Evolutionary conservation across 805 yeast genomes (phyloP).

Genomic region (Wickerhamomyces silvicola): DNA sequence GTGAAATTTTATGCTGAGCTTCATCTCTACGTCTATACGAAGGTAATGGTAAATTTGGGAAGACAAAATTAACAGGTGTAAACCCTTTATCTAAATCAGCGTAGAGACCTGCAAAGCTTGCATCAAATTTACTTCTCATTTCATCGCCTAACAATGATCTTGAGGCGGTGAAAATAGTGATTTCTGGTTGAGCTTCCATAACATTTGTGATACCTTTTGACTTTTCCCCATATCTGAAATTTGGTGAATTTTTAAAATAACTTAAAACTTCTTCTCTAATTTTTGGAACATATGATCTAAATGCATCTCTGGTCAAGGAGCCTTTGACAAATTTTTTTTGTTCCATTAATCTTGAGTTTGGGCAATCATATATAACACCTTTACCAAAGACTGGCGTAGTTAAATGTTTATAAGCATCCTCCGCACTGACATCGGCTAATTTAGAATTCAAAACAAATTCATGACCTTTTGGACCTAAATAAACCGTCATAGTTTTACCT

Average conservation of each 20-base stretch:
- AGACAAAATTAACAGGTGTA: conserved; percentile 91
- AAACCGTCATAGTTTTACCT: conserved; percentile 92
- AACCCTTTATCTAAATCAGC: conserved; percentile 94
- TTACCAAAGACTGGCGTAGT: conserved; percentile 99
- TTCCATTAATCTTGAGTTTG: conserved; percentile 91
- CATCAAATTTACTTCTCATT: conserved; percentile 75
- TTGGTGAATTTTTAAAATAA: conserved; percentile 51
- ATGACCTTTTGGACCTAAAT: conserved; percentile 95
- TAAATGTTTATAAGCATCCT: conserved; percentile 89
- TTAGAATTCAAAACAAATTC: conserved; percentile 92
- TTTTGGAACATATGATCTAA: conserved; percentile 79
- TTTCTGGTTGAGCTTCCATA: conserved; percentile 83
- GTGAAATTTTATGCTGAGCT: conserved; percentile 79
- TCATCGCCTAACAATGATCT: conserved; percentile 89
- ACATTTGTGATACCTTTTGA: conserved; percentile 54
- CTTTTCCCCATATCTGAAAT: conserved; percentile 37
- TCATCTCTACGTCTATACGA: conserved; percentile 77
- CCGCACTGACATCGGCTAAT: conserved; percentile 86
- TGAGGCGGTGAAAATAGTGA: conserved; percentile 94
- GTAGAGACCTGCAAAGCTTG: conserved; percentile 78
- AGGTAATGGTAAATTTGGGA: conserved; percentile 89
- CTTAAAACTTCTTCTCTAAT: conserved; percentile 70
- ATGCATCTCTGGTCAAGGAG: conserved; percentile 81
- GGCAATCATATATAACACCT: conserved; percentile 96
- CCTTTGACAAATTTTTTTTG: conserved; percentile 95